A percentile compares a stretch with the other conserved stretches of the same genome.
Evolutionary conservation across 345 rosid genomes (phyloP).

Genomic region (Salix dunnii): DNA sequence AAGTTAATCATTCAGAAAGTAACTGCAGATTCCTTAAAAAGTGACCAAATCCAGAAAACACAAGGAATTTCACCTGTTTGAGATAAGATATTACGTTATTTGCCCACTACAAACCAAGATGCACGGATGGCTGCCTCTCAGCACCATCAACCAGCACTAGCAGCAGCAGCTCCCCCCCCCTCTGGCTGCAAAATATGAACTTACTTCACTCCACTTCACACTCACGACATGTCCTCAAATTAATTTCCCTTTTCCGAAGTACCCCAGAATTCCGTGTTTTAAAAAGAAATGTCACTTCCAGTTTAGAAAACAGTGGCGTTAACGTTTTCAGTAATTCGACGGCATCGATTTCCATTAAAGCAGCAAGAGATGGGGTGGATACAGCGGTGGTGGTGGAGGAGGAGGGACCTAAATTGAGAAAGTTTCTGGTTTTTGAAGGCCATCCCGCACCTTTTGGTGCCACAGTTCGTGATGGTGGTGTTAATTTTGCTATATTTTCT

Average conservation of each 20-base stretch:
- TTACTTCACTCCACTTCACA: not conserved
- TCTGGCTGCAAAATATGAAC: not conserved
- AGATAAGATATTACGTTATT: not conserved
- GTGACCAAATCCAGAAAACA: not conserved
- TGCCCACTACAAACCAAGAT: not conserved
- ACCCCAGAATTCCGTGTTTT: not conserved
- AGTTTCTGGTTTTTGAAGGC: conserved; percentile 52
- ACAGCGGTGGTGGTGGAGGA: conserved; percentile 33
- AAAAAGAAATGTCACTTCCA: not conserved
- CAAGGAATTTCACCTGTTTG: not conserved
- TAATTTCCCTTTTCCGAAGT: not conserved
- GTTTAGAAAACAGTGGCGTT: not conserved
- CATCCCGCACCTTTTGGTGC: conserved; percentile 77
- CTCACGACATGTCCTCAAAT: not conserved
- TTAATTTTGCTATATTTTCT: conserved; percentile 79
- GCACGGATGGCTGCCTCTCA: not conserved
- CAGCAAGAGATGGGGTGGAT: conserved; percentile 26
- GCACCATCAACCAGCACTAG: not conserved
- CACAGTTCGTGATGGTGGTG: conserved; percentile 60
- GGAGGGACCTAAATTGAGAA: conserved; percentile 35
- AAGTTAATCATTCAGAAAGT: not conserved
- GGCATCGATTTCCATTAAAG: not conserved
- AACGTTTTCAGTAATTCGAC: not conserved
- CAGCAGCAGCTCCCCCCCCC: not conserved
- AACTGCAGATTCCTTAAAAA: not conserved